Conservation (phyloP, 2,329 filamentous ascomycete species). For the Ascosphaera aggregata region DNA sequence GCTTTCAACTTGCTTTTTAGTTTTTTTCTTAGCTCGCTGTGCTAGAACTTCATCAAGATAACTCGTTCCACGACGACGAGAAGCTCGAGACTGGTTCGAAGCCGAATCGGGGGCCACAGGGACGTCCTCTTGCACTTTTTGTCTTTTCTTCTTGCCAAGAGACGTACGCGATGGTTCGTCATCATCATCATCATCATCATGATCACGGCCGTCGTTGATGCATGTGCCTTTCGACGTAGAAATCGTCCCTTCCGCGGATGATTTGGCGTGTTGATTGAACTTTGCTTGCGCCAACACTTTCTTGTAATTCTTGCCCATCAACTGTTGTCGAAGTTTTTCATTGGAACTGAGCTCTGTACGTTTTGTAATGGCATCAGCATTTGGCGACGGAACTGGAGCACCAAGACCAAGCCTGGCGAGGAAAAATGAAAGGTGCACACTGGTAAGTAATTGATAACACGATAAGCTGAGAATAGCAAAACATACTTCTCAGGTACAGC, state of each 20-base stretch:
- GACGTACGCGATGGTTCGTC: slow-evolving; percentile 6
- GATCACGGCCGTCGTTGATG: slow-evolving; percentile 3
- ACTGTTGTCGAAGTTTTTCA: slow-evolving; percentile 21
- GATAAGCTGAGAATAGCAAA: neutral
- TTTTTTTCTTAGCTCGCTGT: slow-evolving; percentile 27
- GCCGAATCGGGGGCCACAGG: too few species aligned
- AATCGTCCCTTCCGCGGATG: too few species aligned
- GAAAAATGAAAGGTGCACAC: slow-evolving; percentile 2
- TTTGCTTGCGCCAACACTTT: slow-evolving; percentile 8
- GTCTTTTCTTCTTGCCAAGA: slow-evolving; percentile 17
- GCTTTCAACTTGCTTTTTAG: slow-evolving; percentile 13
- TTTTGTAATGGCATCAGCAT: slow-evolving; percentile 18
- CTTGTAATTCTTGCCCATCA: slow-evolving; percentile 21
- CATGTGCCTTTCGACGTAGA: too few species aligned
- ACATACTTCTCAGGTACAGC: slow-evolving; percentile 30
- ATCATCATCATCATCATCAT: slow-evolving; percentile 5
- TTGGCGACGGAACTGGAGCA: slow-evolving; percentile 20
- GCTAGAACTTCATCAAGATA: slow-evolving; percentile 31
- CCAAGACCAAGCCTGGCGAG: slow-evolving; percentile 23
- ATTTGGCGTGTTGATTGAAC: too few species aligned
- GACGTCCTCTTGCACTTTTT: too few species aligned
- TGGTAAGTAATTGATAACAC: slow-evolving; percentile 1
- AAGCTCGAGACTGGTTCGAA: too few species aligned
- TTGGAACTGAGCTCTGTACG: slow-evolving; percentile 19
- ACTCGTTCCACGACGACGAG: too few species aligned